A percentile compares a stretch with the other conserved stretches of the same genome.
These are phyloP conservation scores for Ceratocystis alfenasii DNA, from an alignment of 2,329 filamentous ascomycete species.

Conservation along the genomic window DNA sequence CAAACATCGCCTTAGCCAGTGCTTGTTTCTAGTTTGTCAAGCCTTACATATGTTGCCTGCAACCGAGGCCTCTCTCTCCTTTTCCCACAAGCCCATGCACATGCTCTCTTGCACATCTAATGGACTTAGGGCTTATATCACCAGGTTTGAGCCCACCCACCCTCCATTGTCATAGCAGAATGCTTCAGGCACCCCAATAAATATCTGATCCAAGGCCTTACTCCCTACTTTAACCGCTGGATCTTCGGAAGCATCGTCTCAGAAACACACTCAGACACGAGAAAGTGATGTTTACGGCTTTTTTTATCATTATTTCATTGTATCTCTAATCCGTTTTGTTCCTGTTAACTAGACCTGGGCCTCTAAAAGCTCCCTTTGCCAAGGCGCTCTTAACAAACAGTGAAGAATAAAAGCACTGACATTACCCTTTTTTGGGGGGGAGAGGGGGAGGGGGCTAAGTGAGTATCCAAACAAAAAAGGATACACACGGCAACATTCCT, in stretches of 20 bases:
- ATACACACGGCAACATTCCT: neutral
- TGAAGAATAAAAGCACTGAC: no score
- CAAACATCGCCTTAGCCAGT: no score
- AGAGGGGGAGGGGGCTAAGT: no score
- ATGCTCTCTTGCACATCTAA: neutral
- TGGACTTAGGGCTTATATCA: neutral
- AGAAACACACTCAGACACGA: neutral
- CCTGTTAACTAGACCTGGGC: neutral
- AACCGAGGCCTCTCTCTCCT: neutral
- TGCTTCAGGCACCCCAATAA: neutral
- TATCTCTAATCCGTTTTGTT: neutral
- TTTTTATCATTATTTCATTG: neutral
- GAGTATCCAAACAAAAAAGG: conserved; percentile 1
- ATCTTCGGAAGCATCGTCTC: neutral
- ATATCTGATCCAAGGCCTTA: neutral
- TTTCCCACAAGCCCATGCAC: neutral
- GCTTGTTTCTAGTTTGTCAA: no score
- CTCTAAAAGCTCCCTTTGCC: neutral
- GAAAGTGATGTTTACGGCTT: neutral
- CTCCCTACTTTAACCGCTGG: neutral
- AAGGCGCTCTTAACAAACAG: neutral
- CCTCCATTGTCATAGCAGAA: neutral
- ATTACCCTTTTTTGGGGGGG: no score
- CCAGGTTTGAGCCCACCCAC: neutral
- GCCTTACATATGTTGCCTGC: no score